phyloP scores from a whole-genome alignment of 495 filamentous ascomycete species.

The Tuber magnatum region DNA sequence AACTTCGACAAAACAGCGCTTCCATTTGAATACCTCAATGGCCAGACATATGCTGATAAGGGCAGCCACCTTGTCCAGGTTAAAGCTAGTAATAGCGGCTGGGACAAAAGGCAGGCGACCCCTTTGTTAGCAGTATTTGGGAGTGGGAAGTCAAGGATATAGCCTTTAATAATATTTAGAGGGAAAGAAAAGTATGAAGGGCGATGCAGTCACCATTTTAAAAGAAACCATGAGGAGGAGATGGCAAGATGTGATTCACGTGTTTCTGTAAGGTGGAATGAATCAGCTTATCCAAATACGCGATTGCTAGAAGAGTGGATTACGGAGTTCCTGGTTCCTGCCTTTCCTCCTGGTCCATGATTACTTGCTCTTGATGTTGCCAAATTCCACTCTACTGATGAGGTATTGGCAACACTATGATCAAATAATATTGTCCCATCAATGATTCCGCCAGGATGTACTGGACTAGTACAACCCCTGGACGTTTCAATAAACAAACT shows the following conservation, averaged over 20 bases:
- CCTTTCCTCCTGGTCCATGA: background rate
- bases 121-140: constrained; percentile 9
- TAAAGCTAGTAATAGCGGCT: constrained; percentile 8
- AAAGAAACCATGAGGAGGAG: background rate
- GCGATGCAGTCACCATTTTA: background rate
- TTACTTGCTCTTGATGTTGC: constrained; percentile 7
- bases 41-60: constrained; percentile 17
- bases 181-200: constrained; percentile 2
- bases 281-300: constrained; percentile 2
- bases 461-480: constrained; percentile 3
- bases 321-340: constrained; percentile 6
- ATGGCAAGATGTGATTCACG: constrained; percentile 2
- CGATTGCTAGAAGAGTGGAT: background rate
- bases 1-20: constrained; percentile 10
- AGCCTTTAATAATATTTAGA: constrained; percentile 12
- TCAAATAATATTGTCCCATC: constrained; percentile 8
- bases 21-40: constrained; percentile 9
- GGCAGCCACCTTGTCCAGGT: constrained; percentile 13
- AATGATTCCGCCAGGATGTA: background rate
- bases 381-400: constrained; percentile 7
- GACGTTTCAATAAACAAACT: constrained; percentile 17
- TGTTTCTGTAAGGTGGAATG: constrained; percentile 9
- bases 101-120: constrained; percentile 19
- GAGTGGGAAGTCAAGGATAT: background rate
- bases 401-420: background rate